These are phyloP conservation scores for Meyerozyma guilliermondii DNA, from an alignment of 1,139 yeast genomes.

Conservation along the genomic window DNA sequence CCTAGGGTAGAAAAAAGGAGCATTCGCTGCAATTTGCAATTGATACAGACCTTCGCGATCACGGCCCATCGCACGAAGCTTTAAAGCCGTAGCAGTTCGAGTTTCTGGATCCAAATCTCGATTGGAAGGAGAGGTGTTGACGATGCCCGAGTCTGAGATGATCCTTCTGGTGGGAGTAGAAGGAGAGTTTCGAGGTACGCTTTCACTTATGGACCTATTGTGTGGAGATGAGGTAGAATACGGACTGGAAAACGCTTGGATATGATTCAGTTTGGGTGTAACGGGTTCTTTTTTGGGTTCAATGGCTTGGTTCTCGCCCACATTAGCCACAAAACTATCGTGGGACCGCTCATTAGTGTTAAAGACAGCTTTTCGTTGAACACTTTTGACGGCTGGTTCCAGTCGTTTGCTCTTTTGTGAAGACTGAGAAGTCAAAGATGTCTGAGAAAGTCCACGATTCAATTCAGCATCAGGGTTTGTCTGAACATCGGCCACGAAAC, in stretches of 20 bases:
- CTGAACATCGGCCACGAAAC: slow-evolving; percentile 23
- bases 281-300: slow-evolving; percentile 4
- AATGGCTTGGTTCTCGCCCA: slow-evolving; percentile 7
- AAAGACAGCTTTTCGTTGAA: slow-evolving; percentile 21
- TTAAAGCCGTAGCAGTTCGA: slow-evolving; percentile 48
- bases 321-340: slow-evolving; percentile 28
- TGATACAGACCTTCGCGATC: slow-evolving; percentile 68
- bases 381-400: slow-evolving; percentile 16
- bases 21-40: slow-evolving; percentile 55
- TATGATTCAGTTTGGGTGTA: background rate
- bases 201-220: slow-evolving; percentile 4
- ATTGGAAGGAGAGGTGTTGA: slow-evolving; percentile 5
- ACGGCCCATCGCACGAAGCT: slow-evolving; percentile 53
- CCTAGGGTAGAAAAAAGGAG: slow-evolving; percentile 49
- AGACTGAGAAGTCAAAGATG: background rate
- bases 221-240: background rate
- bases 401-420: slow-evolving; percentile 1
- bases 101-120: slow-evolving; percentile 33
- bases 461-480: slow-evolving; percentile 4
- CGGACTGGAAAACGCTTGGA: slow-evolving; percentile 2
- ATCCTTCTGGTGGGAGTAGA: slow-evolving; percentile 3
- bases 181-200: slow-evolving; percentile 5
- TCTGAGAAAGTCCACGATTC: background rate
- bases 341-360: slow-evolving; percentile 21
- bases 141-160: background rate